phyloP scores from a whole-genome alignment of 495 filamentous ascomycete species.

The Lepraria neglecta region DNA sequence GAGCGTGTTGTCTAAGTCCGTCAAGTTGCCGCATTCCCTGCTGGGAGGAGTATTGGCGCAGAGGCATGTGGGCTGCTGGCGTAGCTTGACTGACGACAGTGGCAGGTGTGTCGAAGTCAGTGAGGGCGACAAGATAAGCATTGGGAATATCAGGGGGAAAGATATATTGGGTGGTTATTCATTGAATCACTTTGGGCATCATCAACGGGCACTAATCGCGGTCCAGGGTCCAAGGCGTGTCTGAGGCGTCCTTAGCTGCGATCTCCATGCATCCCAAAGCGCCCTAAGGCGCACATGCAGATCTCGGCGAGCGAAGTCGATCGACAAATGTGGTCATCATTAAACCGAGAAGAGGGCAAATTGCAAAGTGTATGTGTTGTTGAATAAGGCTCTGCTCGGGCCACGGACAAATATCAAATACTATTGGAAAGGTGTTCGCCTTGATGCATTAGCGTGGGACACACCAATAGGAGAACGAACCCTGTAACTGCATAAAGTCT shows the following conservation, averaged over 20 bases:
- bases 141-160: not conserved
- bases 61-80: conserved; percentile 18
- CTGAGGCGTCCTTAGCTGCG: not conserved
- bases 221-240: not conserved
- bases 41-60: conserved; percentile 18
- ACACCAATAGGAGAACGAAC: too few species aligned
- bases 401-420: too few species aligned
- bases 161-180: too few species aligned
- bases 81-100: not conserved
- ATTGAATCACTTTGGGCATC: not conserved
- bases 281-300: not conserved
- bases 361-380: too few species aligned
- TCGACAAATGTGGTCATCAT: not conserved
- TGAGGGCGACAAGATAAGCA: not conserved
- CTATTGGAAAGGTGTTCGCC: too few species aligned
- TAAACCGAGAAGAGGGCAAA: too few species aligned
- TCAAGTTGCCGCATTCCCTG: conserved; percentile 19
- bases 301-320: conserved; percentile 11
- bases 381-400: too few species aligned
- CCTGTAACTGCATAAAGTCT: too few species aligned
- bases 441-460: too few species aligned
- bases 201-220: not conserved
- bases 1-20: conserved; percentile 18
- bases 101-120: not conserved
- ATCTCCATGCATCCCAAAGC: not conserved